A percentile compares a stretch with the other conserved stretches of the same genome.
Evolutionary conservation across 495 filamentous ascomycete species (phyloP).

Genomic region (Oleoguttula mirabilis): DNA sequence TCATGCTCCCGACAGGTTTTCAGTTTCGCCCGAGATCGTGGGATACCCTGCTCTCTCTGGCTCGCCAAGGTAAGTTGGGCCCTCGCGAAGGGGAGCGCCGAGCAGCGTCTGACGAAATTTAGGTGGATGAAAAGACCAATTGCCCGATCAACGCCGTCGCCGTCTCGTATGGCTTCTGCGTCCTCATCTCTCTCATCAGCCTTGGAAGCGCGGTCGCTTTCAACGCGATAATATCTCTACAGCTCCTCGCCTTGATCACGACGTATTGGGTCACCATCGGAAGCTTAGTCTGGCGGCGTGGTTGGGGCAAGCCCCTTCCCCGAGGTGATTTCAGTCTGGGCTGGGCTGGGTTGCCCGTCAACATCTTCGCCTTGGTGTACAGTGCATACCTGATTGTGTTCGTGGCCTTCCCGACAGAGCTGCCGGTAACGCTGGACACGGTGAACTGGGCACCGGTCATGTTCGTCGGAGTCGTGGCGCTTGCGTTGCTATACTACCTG

Average conservation of each 20-base stretch:
- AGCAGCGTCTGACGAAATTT: no score
- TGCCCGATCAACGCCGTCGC: slow-evolving; percentile 5
- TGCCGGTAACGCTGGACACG: slow-evolving; percentile 3
- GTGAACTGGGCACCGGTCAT: slow-evolving; percentile 22
- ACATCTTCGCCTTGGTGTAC: slow-evolving; percentile 7
- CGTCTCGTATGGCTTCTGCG: slow-evolving; percentile 2
- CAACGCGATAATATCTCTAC: slow-evolving; percentile 13
- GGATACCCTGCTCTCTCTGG: slow-evolving; percentile 5
- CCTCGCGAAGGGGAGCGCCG: no score
- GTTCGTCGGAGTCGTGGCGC: slow-evolving; percentile 14
- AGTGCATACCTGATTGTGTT: slow-evolving; percentile 5
- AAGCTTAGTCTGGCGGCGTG: slow-evolving; percentile 9
- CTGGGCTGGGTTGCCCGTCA: slow-evolving; percentile 7
- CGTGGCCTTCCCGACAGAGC: slow-evolving; percentile 1
- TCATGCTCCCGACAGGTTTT: slow-evolving; percentile 12
- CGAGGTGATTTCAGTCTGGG: slow-evolving; percentile 9
- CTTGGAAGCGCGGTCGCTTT: slow-evolving; percentile 15
- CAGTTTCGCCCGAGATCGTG: slow-evolving; percentile 15
- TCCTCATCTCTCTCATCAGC: slow-evolving; percentile 15
- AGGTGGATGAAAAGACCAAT: no score
- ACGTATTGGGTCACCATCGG: slow-evolving; percentile 11
- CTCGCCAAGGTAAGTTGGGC: slow-evolving; percentile 1
- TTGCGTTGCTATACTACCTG: slow-evolving; percentile 8
- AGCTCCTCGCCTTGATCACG: slow-evolving; percentile 8
- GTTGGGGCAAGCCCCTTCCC: slow-evolving; percentile 10